A percentile compares a stretch with the other conserved stretches of the same genome.
phyloP scores from a whole-genome alignment of 352 stramenopile species.

The Poterioochromonas sp. region DNA sequence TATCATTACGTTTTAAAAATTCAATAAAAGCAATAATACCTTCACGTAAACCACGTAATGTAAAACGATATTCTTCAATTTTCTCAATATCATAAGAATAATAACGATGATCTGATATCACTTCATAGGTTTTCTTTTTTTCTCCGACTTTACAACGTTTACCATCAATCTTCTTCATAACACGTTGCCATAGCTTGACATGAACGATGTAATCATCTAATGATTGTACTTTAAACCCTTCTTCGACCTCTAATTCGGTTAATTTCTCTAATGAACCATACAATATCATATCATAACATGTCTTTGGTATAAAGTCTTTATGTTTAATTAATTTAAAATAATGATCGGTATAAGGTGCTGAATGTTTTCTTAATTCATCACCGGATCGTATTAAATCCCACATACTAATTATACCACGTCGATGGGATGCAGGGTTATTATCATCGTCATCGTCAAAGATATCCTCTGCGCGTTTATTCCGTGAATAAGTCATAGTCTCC shows the following conservation, averaged over 20 bases:
- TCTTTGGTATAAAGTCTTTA: not conserved
- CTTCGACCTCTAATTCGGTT: conserved; percentile 2
- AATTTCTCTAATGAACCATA: not conserved
- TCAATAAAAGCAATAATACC: not conserved
- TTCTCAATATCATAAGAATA: conserved; percentile 10
- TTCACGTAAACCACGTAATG: not conserved
- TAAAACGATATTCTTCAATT: not conserved
- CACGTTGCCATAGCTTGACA: not conserved
- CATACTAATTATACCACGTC: not conserved
- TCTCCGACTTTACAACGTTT: not conserved
- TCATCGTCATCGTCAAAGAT: not conserved
- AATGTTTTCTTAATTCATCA: not conserved
- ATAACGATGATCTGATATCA: not conserved
- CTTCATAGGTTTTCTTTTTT: not conserved
- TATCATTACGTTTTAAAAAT: too few relatives aligned
- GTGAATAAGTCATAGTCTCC: not conserved
- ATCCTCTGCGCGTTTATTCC: too few relatives aligned
- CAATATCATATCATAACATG: not conserved
- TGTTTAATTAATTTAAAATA: conserved; percentile 11
- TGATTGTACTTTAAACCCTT: not conserved
- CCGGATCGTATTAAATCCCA: not conserved
- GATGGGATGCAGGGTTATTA: not conserved
- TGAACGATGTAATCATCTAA: not conserved
- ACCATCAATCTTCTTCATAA: not conserved
- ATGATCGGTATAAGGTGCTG: not conserved